Evolutionary conservation across 208 protist species (phyloP), one percentile per base, ranked within the genome.

Genomic region (Leishmania braziliensis): DNA sequence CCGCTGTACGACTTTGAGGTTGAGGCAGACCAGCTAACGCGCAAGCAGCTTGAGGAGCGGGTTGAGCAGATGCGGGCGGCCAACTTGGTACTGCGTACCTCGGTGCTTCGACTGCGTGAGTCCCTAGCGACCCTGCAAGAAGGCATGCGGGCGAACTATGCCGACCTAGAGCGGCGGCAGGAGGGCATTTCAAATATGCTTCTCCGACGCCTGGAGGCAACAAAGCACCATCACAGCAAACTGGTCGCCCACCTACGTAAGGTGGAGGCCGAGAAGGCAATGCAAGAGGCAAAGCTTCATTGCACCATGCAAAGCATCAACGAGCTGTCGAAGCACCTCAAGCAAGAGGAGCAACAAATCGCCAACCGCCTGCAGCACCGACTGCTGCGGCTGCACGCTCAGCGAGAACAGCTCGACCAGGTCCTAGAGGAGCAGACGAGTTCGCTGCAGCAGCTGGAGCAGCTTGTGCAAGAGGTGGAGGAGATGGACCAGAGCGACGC

Each of bases 131-230:
- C 75, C 29, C 79, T 95, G 50, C 83, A 92, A 54, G 88, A 91
- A 53, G 91, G 91, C 54, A 60, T 97, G 81, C 77, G 80, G 18
- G 86, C 88, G 20, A 88, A 87, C 72, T 90, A 93, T 85, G 83
- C 81, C 33, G 85, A 86, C 53, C 86, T 89, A 3, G 91, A 95
- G 73, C 84, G 89, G 29, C 85, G 91, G 69, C 92, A 94, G 82
- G 92, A 97, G 80, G 88, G 83, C 82, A 95, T 93, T 51, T 83
- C 89, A 36, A 95, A 95, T 80, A 85, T 80, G 56, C 84, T 97
- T n/a, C 88, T 93, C 77, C 92, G 91, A 26, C 89, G 88, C 50
- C 80, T 95, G 4, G 86, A 92, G 54, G 77, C 69, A 0, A 88
- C 89, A 46, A 90, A 91, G 82, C 84, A 80, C 1, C 82, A 88